Base-by-base conservation (phyloP, 2,329 filamentous ascomycete genomes). In the Aspergillus aculeatus region DNA sequence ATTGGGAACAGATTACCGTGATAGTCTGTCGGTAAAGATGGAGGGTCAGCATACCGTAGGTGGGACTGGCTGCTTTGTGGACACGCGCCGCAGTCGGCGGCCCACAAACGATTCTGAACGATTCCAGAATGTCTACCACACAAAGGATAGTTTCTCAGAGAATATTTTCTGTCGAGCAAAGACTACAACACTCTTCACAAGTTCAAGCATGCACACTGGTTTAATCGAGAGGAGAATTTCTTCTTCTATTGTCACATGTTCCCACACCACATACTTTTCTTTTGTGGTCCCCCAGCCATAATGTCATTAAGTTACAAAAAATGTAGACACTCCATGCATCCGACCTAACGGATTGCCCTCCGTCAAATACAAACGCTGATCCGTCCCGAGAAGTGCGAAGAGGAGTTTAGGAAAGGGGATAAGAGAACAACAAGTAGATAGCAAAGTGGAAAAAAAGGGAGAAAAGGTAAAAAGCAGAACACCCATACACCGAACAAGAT, bases 201-300 rank as follows among this genome's bases (percentile, higher is more conserved):
- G 12, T 38, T 35, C 35, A 47, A 24, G 38, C 32, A 54, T 19
- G 38, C 51, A 47, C 19, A 53, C 32, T 19, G 12, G 11, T 62
- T 66, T 26, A 66, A 71, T 65, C 66, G 74, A 76, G 74, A 73
- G 74, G 74, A 76, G 74, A 76, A 75, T 74, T 71, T 74, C 72
- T 67, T 69, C 68, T 71, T 74, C 70, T 75, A 74, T 75, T 69
- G 68, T 72, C 70, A 73, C 71, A 74, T 69, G 70, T 68, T 68
- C 68, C 70, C 66, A 68, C 66, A 69, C 64, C 68, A 68, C 68
- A 67, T 67, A 69, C 67, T 64, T 72, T 71, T 69, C 53, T 73
- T 66, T 67, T 67, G 69, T 72, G 66, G 70, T 67, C 65, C 69
- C 66, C 69, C 70, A 70, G 72, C 73, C 71, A 73, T 68, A 61